phyloP scores from a whole-genome alignment of 169 alveolate genomes.

The Eimeria mitis region DNA sequence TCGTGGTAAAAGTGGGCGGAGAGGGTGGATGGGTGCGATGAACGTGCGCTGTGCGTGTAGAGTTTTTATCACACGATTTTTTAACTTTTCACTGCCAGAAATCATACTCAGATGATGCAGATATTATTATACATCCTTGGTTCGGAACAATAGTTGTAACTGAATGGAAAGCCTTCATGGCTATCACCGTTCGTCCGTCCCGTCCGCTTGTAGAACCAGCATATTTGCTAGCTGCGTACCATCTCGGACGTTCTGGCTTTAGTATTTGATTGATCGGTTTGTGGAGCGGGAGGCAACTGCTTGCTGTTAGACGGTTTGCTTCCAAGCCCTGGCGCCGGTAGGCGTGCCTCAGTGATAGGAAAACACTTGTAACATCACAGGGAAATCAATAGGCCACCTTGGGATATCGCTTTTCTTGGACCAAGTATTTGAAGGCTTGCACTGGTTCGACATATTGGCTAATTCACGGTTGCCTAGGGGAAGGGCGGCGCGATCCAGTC shows the following conservation, averaged over 20 bases:
- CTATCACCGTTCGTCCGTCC: neutral
- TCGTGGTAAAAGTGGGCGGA: neutral
- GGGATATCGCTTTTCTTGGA: neutral
- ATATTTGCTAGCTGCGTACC: neutral
- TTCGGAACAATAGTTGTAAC: neutral
- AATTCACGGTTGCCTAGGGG: too few species aligned
- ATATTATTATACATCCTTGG: neutral
- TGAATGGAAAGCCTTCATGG: neutral
- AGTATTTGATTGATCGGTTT: neutral
- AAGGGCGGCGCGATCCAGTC: too few species aligned
- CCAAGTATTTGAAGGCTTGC: neutral
- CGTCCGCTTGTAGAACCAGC: neutral
- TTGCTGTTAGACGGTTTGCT: neutral
- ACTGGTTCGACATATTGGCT: too few species aligned
- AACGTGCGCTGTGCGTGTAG: neutral
- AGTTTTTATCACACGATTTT: too few species aligned
- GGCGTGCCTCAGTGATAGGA: neutral
- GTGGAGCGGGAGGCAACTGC: neutral
- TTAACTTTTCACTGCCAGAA: too few species aligned
- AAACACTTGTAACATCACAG: neutral
- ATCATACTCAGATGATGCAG: neutral
- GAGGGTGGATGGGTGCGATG: neutral
- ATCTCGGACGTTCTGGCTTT: neutral
- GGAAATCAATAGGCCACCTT: neutral
- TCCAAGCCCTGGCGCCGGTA: neutral